Conservation (phyloP, 805 yeast species). For the Torulaspora quercuum region DNA sequence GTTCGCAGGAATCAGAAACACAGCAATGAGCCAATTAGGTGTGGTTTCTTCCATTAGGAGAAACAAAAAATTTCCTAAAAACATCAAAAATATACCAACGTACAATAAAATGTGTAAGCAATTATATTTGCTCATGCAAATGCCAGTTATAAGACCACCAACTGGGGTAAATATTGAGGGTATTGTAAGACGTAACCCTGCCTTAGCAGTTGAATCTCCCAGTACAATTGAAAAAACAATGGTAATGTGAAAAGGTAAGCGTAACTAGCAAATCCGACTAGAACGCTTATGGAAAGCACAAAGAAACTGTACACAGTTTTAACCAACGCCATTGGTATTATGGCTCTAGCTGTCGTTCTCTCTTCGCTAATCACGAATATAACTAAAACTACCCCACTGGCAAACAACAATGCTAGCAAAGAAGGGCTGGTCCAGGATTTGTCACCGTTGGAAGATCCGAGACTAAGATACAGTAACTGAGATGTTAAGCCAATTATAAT, state of each 20-base stretch:
- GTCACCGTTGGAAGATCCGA: constrained; percentile 10
- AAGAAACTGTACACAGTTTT: constrained; percentile 9
- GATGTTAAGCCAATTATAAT: constrained; percentile 36
- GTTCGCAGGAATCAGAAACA: constrained; percentile 38
- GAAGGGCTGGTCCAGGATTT: constrained; percentile 12
- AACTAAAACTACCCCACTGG: constrained; percentile 10
- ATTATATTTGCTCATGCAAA: constrained; percentile 37
- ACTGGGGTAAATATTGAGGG: constrained; percentile 44
- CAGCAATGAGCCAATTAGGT: constrained; percentile 31
- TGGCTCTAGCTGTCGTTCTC: constrained; percentile 19
- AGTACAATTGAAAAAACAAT: constrained; percentile 42
- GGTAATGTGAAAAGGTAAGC: constrained; percentile 45
- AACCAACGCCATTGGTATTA: constrained; percentile 18
- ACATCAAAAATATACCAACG: constrained; percentile 38
- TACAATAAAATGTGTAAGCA: constrained; percentile 32
- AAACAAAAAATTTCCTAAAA: constrained; percentile 37
- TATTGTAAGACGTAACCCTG: constrained; percentile 42
- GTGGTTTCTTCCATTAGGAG: constrained; percentile 25
- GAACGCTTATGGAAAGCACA: constrained; percentile 29
- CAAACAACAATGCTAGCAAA: constrained; percentile 9
- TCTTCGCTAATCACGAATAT: constrained; percentile 17
- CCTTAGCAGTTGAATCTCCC: constrained; percentile 41
- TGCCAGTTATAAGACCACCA: constrained; percentile 42
- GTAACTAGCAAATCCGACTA: constrained; percentile 40
- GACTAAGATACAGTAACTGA: constrained; percentile 27